phyloP scores from a whole-genome alignment of 805 yeast species.

The Metschnikowia koreensis region DNA sequence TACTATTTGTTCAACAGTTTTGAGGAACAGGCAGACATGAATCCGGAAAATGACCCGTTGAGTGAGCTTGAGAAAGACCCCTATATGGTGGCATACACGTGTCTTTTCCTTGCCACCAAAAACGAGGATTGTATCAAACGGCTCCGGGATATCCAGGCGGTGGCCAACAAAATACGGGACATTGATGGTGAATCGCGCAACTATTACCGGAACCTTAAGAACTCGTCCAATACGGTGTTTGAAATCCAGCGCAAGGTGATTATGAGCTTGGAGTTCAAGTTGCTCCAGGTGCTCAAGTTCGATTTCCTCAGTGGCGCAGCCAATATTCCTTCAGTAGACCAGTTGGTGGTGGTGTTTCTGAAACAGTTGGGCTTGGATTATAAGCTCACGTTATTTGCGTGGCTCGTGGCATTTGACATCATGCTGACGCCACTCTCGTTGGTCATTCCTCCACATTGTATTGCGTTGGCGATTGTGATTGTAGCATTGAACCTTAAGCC shows the following conservation, averaged over 20 bases:
- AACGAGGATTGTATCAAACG: constrained; percentile 84
- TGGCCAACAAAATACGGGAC: constrained; percentile 43
- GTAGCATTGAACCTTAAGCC: constrained; percentile 54
- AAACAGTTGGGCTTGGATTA: constrained; percentile 48
- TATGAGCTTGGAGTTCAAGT: constrained; percentile 62
- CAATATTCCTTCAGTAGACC: constrained; percentile 50
- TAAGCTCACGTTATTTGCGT: constrained; percentile 53
- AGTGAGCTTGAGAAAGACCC: constrained; percentile 40
- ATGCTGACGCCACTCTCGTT: constrained; percentile 67
- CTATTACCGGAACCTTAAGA: constrained; percentile 10
- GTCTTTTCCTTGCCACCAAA: constrained; percentile 70
- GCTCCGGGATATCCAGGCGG: constrained; percentile 56
- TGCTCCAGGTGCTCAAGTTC: constrained; percentile 74
- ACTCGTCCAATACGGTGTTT: constrained; percentile 20
- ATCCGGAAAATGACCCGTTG: constrained; percentile 19
- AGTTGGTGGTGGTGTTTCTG: constrained; percentile 58
- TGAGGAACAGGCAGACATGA: constrained; percentile 32
- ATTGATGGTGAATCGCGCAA: constrained; percentile 35
- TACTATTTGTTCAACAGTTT: constrained; percentile 65
- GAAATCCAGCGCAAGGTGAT: constrained; percentile 59
- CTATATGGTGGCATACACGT: constrained; percentile 63
- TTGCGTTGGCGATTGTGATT: constrained; percentile 66
- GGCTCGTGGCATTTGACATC: constrained; percentile 76
- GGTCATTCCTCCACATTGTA: constrained; percentile 70
- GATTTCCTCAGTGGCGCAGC: constrained; percentile 68